phyloP scores from a whole-genome alignment of 139 green algal genomes.

The Pleodorina starrii region DNA sequence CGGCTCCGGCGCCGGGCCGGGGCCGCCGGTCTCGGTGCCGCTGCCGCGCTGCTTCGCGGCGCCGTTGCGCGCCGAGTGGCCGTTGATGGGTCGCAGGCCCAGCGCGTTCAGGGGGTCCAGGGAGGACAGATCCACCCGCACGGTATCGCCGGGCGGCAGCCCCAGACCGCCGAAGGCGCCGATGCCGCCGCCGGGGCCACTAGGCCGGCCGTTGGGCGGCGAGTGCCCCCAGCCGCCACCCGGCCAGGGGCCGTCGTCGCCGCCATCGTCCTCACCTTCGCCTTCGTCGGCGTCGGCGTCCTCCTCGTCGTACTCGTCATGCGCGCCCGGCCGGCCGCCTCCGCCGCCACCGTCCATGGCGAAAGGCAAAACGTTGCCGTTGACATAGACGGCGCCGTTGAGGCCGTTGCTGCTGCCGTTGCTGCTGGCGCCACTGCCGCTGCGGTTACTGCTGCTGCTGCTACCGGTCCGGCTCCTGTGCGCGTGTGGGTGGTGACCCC shows the following conservation, averaged over 20 bases:
- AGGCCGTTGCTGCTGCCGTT: background rate
- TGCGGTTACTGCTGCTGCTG: background rate
- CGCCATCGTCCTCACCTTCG: background rate
- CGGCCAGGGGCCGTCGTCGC: background rate
- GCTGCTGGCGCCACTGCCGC: background rate
- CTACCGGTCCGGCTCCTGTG: background rate
- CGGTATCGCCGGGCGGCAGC: background rate
- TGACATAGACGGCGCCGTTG: background rate
- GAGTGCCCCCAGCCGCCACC: background rate
- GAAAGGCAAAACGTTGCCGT: background rate
- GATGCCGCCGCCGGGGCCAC: background rate
- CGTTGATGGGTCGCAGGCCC: background rate
- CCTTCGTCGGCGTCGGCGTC: background rate
- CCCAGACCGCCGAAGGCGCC: background rate
- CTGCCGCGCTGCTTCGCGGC: background rate
- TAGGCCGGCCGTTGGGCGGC: background rate
- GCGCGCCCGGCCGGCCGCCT: no score
- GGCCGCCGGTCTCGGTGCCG: background rate
- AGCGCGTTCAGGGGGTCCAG: conserved; percentile 24
- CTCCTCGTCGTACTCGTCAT: background rate
- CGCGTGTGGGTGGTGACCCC: background rate
- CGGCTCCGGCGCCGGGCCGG: background rate
- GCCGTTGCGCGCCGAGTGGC: background rate
- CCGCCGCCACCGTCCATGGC: no score
- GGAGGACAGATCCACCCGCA: conserved; percentile 1